A percentile compares a stretch with the other conserved stretches of the same genome.
These are phyloP conservation scores for Coffea eugenioides DNA, from an alignment of 257 asterid genomes.

Conservation along the genomic window DNA sequence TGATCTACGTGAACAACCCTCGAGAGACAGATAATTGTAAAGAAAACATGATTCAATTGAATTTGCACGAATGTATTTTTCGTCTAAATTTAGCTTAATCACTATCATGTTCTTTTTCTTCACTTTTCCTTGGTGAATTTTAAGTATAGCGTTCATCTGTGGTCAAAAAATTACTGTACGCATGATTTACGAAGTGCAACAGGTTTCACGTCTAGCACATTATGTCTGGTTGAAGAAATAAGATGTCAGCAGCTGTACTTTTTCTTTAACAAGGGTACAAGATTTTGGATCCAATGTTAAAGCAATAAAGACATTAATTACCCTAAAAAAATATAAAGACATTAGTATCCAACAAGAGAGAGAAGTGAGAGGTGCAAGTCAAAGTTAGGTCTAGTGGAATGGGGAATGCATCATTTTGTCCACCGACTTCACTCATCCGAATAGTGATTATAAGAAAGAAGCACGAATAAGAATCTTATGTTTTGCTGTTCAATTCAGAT, in stretches of 20 bases:
- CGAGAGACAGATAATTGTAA: too few species aligned
- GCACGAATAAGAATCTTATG: neutral
- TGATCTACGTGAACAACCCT: too few species aligned
- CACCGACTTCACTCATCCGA: conserved; percentile 33
- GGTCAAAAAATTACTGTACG: neutral
- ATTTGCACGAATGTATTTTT: neutral
- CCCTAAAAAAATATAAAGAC: neutral
- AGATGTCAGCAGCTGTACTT: neutral
- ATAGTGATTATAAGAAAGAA: neutral
- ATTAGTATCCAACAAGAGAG: too few species aligned
- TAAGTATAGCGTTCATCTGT: neutral
- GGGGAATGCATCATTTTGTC: conserved; percentile 30
- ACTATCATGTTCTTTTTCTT: neutral
- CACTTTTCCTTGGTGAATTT: neutral
- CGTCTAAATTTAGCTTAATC: neutral
- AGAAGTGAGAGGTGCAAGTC: conserved; percentile 1
- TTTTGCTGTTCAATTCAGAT: conserved; percentile 4
- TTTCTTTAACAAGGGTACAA: neutral
- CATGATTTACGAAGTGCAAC: neutral
- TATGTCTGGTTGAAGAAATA: neutral
- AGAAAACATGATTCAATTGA: neutral
- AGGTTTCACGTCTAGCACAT: neutral
- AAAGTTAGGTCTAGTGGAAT: conserved; percentile 33
- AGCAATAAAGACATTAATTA: neutral
- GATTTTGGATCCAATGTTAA: neutral